Evolutionary conservation across 139 green algal genomes (phyloP).

Genomic region (Asterochloris sp.): DNA sequence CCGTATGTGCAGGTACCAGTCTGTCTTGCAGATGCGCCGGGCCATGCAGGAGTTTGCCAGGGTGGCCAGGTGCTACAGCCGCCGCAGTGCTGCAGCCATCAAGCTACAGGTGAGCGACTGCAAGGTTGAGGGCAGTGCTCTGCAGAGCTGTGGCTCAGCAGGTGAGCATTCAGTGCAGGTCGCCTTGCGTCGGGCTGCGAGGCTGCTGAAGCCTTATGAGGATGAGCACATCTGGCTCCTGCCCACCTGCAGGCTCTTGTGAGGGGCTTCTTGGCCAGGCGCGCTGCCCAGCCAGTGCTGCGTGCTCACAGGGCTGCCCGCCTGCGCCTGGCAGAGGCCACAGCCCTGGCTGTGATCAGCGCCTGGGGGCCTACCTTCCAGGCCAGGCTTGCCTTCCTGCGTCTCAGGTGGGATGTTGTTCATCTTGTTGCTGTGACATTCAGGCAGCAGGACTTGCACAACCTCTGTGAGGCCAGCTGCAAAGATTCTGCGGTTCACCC

Average conservation of each 20-base stretch:
- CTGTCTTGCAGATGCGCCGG: slow-evolving; percentile 30
- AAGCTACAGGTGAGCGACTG: slow-evolving; percentile 30
- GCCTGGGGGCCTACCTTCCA: slow-evolving; percentile 31
- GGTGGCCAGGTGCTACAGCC: slow-evolving; percentile 21
- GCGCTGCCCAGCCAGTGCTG: background rate
- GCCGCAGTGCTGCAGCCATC: slow-evolving; percentile 25
- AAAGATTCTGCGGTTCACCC: no score
- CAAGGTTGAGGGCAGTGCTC: no score
- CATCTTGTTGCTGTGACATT: no score
- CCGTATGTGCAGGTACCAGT: slow-evolving; percentile 20
- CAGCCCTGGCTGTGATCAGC: slow-evolving; percentile 33
- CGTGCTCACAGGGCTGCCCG: background rate
- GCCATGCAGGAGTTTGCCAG: slow-evolving; percentile 24
- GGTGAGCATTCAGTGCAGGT: no score
- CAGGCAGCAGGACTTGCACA: no score
- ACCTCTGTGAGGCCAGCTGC: no score
- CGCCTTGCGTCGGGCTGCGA: no score
- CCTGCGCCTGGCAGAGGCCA: slow-evolving; percentile 1
- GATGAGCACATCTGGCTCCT: background rate
- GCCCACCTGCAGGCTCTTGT: slow-evolving; percentile 8
- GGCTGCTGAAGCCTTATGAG: background rate
- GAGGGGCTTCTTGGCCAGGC: slow-evolving; percentile 19
- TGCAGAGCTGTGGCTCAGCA: no score
- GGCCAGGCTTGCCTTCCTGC: slow-evolving; percentile 26
- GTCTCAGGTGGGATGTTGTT: background rate